Conservation (phyloP, 495 filamentous ascomycete species). For the Penicillium waksmanii region DNA sequence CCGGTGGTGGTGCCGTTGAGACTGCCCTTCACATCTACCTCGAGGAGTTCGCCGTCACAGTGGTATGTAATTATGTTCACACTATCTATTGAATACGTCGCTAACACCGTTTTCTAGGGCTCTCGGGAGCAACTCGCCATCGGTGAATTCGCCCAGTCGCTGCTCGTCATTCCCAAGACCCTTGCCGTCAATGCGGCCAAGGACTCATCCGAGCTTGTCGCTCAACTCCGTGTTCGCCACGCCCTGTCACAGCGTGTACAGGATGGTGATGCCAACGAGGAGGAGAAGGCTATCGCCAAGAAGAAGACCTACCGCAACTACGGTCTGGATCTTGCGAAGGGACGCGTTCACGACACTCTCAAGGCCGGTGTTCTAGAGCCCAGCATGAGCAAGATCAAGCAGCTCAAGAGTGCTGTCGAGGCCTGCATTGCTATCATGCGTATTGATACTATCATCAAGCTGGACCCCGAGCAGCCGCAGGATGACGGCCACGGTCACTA, state of each 20-base stretch:
- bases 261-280: slow-evolving; percentile 78
- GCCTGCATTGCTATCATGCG: slow-evolving; percentile 99
- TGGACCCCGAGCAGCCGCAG: slow-evolving; percentile 85
- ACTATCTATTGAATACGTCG: background rate
- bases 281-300: slow-evolving; percentile 84
- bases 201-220: slow-evolving; percentile 91
- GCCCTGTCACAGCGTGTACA: slow-evolving; percentile 89
- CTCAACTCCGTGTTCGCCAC: slow-evolving; percentile 92
- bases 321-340: slow-evolving; percentile 86
- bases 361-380: slow-evolving; percentile 96
- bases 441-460: slow-evolving; percentile 98
- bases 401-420: slow-evolving; percentile 98
- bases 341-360: slow-evolving; percentile 88
- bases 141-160: slow-evolving; percentile 92
- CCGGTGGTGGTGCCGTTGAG: slow-evolving; percentile 94
- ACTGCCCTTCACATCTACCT: slow-evolving; percentile 99
- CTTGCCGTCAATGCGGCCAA: slow-evolving; percentile 96
- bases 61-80: slow-evolving; percentile 57
- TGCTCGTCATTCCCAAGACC: slow-evolving; percentile 95
- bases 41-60: slow-evolving; percentile 98
- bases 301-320: slow-evolving; percentile 99
- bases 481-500: slow-evolving; percentile 64
- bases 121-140: slow-evolving; percentile 98
- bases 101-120: slow-evolving; percentile 54
- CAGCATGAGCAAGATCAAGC: slow-evolving; percentile 97